Base-by-base conservation (phyloP, 1,139 yeast species). In the Lodderomyces parapsilosis region DNA sequence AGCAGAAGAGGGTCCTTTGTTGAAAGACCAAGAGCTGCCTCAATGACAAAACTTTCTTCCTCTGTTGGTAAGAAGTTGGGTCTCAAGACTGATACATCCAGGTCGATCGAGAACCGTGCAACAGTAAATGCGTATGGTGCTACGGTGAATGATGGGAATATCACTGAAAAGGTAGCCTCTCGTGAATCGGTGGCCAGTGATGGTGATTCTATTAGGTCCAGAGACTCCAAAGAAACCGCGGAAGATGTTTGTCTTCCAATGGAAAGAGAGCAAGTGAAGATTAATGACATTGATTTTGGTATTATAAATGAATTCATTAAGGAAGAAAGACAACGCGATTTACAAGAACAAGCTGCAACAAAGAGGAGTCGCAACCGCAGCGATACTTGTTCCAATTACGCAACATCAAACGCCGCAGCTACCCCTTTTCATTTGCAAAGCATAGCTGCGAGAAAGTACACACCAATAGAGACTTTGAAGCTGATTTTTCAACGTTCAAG, bases 171-270 rank as follows among this genome's bases (percentile, higher is more conserved):
- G 60, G 71, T n/a, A n/a, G n/a, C n/a, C 27, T 56, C 71, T 4
- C 56, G 66, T 37, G 58, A 71, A 1, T 66, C 73, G 4, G 63
- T 72, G 24, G 88, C 81, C 54, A 76, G 81, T 49, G 91, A 84
- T 49, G 31, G 8, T 17, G 85, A 79, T 54, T 84, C 91, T 2
- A 86, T 80, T 53, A 86, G 83, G 1, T 81, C 87, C 9, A 72
- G 89, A 50, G 77, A 81, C 18, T 81, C 89, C 1, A 89, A 85
- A 55, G 95, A 86, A 59, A 89, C 96, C 0, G 98, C 91, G 59
- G 97, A 91, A 59, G 98, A 93, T 75, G 99, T 93, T 37, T 93
- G 98, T 71, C 90, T 91, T 66, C 98, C 99, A 1, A 86, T 89
- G 88, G 72, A 81, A 41, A 81, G 88, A 18, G 88, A 83, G 54